Evolutionary conservation across 2,329 filamentous ascomycete genomes (phyloP).

Genomic region (Xylaria sp.): DNA sequence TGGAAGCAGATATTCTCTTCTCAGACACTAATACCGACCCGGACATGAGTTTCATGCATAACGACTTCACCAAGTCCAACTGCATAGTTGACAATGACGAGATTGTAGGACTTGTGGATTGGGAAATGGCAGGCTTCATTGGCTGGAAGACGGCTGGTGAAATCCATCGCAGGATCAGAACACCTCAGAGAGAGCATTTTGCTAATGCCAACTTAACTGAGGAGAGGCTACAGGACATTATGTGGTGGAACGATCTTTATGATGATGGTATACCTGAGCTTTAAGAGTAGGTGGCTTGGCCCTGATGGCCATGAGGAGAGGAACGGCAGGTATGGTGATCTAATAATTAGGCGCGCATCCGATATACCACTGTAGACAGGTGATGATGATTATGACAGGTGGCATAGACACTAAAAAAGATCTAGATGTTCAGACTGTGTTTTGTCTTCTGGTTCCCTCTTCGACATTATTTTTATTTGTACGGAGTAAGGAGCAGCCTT

Average conservation of each 20-base stretch:
- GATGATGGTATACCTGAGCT: conserved; percentile 8
- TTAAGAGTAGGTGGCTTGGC: too few species aligned
- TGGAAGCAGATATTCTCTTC: background rate
- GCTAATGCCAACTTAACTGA: conserved; percentile 32
- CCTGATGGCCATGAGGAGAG: too few species aligned
- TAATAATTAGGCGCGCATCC: too few species aligned
- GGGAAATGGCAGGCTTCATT: conserved; percentile 39
- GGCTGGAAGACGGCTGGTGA: conserved; percentile 24
- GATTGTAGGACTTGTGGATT: conserved; percentile 40
- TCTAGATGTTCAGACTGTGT: too few species aligned
- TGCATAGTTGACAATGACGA: conserved; percentile 39
- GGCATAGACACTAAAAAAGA: too few species aligned
- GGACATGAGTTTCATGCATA: conserved; percentile 38
- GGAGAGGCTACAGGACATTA: conserved; percentile 27
- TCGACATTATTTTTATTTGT: too few species aligned
- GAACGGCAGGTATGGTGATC: too few species aligned
- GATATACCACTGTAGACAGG: too few species aligned
- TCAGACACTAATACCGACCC: conserved; percentile 5
- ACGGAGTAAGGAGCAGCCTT: too few species aligned
- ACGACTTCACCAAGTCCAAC: conserved; percentile 39
- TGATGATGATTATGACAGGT: too few species aligned
- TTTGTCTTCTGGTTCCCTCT: too few species aligned
- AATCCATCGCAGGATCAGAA: conserved; percentile 27
- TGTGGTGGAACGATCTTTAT: conserved; percentile 37
- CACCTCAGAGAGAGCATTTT: conserved; percentile 28